phyloP scores from a whole-genome alignment of 108 stramenopile genomes.

The Nitzschia putrida region DNA sequence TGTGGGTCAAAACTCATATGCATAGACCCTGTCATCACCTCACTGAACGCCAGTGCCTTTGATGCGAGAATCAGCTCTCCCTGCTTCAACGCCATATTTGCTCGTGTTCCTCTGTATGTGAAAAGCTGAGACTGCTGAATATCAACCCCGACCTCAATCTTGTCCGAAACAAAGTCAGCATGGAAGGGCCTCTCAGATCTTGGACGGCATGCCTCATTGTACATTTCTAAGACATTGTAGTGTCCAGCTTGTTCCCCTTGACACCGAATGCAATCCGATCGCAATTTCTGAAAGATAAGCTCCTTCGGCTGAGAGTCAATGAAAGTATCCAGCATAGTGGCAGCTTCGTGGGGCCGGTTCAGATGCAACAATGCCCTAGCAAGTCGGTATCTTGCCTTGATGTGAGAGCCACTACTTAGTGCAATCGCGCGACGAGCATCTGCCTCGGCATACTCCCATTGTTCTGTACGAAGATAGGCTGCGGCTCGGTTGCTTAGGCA shows the following conservation, averaged over 20 bases:
- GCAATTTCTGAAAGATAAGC: too few relatives aligned
- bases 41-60: slow-evolving; percentile 19
- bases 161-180: slow-evolving; percentile 19
- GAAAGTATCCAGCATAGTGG: too few relatives aligned
- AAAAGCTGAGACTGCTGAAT: neutral
- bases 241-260: too few relatives aligned
- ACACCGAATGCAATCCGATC: too few relatives aligned
- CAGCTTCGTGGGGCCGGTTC: too few relatives aligned
- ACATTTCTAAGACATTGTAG: too few relatives aligned
- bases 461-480: slow-evolving; percentile 10
- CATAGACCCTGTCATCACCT: neutral
- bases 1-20: neutral
- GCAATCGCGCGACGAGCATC: neutral
- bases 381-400: too few relatives aligned
- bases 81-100: slow-evolving; percentile 9
- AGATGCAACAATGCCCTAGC: too few relatives aligned
- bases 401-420: too few relatives aligned
- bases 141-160: slow-evolving; percentile 17
- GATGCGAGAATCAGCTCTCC: slow-evolving; percentile 11
- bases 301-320: too few relatives aligned
- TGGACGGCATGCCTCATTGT: too few relatives aligned
- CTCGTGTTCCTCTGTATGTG: slow-evolving; percentile 19
- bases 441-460: slow-evolving; percentile 12
- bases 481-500: slow-evolving; percentile 34
- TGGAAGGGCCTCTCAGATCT: slow-evolving; percentile 4